Evolutionary conservation across 768 basidiomycete genomes (phyloP).

Genomic region (Hydnomerulius pinastri): DNA sequence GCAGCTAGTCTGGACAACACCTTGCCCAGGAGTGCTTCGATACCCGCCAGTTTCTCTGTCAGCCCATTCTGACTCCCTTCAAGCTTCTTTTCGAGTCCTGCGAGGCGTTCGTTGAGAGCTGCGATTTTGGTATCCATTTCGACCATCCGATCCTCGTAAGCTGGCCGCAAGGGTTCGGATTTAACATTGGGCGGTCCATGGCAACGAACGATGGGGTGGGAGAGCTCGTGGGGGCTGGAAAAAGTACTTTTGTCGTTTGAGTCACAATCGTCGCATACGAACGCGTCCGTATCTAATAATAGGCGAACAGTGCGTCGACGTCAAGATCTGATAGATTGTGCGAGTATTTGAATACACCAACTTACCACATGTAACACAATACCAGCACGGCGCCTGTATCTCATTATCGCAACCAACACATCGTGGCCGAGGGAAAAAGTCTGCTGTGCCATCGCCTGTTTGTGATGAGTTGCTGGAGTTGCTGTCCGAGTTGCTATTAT

Average conservation of each 20-base stretch:
- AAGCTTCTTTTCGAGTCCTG: neutral
- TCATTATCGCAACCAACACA: neutral
- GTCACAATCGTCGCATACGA: constrained; percentile 4
- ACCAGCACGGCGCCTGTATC: neutral
- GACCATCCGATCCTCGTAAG: neutral
- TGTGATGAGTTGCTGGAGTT: neutral
- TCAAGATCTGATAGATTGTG: no score
- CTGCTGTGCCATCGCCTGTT: neutral
- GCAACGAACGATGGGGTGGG: constrained; percentile 3
- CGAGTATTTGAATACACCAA: neutral
- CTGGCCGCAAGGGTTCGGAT: neutral
- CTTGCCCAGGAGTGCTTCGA: neutral
- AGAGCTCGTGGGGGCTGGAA: neutral
- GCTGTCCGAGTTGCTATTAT: neutral
- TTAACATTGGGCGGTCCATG: neutral
- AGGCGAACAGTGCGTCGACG: neutral
- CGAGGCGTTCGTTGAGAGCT: constrained; percentile 1
- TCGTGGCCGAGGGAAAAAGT: neutral
- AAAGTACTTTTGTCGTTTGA: neutral
- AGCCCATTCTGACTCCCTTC: neutral
- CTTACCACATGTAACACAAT: constrained; percentile 2
- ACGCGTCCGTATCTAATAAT: neutral
- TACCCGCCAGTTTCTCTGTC: neutral
- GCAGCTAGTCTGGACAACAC: neutral
- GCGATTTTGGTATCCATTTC: constrained; percentile 1